These are phyloP conservation scores for Berberis thunbergii DNA, from an alignment of 164 flowering plant genomes.

Conservation along the genomic window DNA sequence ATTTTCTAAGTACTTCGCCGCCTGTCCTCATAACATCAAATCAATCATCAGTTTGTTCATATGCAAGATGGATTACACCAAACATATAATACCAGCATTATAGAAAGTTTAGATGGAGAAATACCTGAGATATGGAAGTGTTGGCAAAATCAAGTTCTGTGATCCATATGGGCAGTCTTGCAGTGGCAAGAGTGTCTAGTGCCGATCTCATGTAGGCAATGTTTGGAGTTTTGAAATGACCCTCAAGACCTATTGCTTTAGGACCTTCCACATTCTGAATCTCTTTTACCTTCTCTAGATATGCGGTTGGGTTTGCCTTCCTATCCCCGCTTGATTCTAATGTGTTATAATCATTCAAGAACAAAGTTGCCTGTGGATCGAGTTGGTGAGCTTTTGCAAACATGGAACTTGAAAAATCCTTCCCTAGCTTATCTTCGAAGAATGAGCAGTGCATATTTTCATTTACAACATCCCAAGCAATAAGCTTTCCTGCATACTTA, in stretches of 20 bases:
- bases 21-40: no score
- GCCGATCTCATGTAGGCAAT: no score
- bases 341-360: no score
- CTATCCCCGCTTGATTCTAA: not conserved
- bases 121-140: no score
- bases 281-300: not conserved
- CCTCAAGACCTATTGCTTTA: not conserved
- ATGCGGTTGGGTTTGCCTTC: not conserved
- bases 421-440: constrained; percentile 44
- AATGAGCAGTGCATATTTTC: constrained; percentile 55
- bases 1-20: no score
- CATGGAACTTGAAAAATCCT: not conserved
- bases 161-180: not conserved
- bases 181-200: not conserved
- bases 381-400: not conserved
- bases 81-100: no score
- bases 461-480: constrained; percentile 38
- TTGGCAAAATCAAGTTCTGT: not conserved
- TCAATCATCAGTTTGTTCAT: no score
- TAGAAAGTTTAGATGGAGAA: no score
- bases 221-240: not conserved
- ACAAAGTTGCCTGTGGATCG: not conserved
- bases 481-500: constrained; percentile 43
- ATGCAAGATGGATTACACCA: no score
- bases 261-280: not conserved